Conservation (phyloP, 768 basidiomycete genomes). For the Leucocoprinus birnbaumii region DNA sequence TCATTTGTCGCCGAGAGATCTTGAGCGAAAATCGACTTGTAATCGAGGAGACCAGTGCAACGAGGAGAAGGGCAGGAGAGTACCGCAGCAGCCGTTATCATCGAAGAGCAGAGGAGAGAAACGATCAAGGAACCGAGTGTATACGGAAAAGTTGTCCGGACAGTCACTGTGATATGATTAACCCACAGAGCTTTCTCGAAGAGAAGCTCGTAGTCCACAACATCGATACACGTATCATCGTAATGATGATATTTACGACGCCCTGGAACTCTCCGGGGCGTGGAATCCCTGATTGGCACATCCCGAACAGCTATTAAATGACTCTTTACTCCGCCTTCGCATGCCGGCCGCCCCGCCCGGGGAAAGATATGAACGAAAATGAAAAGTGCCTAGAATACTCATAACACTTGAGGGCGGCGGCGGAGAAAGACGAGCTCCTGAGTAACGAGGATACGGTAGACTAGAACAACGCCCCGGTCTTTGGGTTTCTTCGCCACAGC, state of each 20-base stretch:
- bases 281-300: no score
- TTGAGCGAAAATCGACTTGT: no score
- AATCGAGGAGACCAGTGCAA: no score
- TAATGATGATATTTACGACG: no score
- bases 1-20: no score
- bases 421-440: neutral
- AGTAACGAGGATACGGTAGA: no score
- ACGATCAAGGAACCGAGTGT: slow-evolving; percentile 1
- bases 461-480: neutral
- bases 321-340: neutral
- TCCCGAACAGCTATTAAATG: no score
- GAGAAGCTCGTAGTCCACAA: no score
- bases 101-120: neutral
- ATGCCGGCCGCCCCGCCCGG: neutral
- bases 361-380: no score
- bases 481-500: no score
- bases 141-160: no score
- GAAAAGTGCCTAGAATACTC: neutral
- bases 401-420: neutral
- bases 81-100: neutral
- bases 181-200: neutral
- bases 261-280: slow-evolving; percentile 4
- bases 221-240: no score
- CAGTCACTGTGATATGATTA: neutral
- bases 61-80: neutral